Percentiles rank a stretch among this genome's conserved stretches.
Conservation (phyloP, 169 alveolate species). For the Amoebophrya sp. region DNA sequence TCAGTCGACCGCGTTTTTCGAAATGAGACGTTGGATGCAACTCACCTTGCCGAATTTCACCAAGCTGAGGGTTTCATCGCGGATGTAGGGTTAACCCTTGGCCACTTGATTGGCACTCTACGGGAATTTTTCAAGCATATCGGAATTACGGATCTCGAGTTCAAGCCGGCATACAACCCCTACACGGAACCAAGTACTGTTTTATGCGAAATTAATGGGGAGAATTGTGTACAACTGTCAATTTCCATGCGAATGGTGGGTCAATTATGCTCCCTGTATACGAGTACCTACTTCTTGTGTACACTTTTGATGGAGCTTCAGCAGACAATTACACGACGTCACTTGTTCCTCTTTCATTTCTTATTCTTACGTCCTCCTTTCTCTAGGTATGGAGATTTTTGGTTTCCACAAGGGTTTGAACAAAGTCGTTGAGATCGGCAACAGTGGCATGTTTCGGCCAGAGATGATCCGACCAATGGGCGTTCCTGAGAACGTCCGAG, state of each 20-base stretch:
- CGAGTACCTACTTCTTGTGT: too few species aligned
- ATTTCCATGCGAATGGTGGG: too few species aligned
- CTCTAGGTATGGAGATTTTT: constrained; percentile 90
- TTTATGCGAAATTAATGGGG: too few species aligned
- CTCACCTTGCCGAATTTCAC: constrained; percentile 99
- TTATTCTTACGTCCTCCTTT: neutral
- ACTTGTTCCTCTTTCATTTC: too few species aligned
- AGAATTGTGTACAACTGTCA: too few species aligned
- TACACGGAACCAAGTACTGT: constrained; percentile 94
- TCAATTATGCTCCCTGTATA: too few species aligned
- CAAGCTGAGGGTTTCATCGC: constrained; percentile 91
- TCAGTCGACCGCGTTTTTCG: constrained; percentile 98
- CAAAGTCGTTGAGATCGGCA: constrained; percentile 90
- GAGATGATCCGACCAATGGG: constrained; percentile 99
- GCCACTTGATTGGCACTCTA: constrained; percentile 77
- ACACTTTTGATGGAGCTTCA: too few species aligned
- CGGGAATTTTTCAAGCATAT: constrained; percentile 57
- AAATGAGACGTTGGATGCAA: constrained; percentile 97
- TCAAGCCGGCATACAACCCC: constrained; percentile 99
- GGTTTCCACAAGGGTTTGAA: constrained; percentile 93
- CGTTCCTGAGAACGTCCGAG: constrained; percentile 91
- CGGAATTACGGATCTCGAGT: constrained; percentile 59
- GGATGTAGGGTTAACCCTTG: constrained; percentile 77
- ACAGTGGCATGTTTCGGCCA: constrained; percentile 99
- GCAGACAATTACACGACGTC: too few species aligned